Base-by-base conservation (phyloP, 306 rosid species). In the Malus orientalis region DNA sequence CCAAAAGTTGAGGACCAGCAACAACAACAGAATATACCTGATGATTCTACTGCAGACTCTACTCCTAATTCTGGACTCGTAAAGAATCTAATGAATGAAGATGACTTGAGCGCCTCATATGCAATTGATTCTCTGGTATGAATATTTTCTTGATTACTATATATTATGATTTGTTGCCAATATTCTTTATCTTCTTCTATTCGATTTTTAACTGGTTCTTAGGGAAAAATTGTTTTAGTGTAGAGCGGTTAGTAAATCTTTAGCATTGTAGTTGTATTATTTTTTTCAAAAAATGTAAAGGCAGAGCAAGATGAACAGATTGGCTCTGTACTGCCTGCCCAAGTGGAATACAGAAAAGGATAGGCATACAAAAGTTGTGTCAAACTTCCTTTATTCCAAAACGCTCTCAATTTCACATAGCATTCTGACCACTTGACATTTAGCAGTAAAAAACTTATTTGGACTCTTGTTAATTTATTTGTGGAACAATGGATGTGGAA, bases 1-100 rank as follows among this genome's bases (percentile, higher is more conserved):
- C 74, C 82, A 77, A 89, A 84, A 82, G 86, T 79, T 58, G 98
- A 95, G 67, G 98, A 95, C 70, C 93, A 82, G 73, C 93, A 78
- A 81, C 98, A 87, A 67, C 97, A 88, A 63, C 97, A 83, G 67
- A 89, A 69, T 87, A 68, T 85, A 76, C 79, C 87, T 55, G 98
- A 95, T 59, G 97, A 95, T 59, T 76, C 93, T 29, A 78, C 79
- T 36, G 65, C 78, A 6, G 97, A 92, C 49, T 44, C 97, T 80
- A 61, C 88, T 57, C 73, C 83, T 72, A 82, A 81, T 85, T 74
- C 88, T 83, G 96, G 90, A 79, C 77, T 88, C 19, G 89, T 85
- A 80, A 95, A 92, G 86, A 95, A 81, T 88, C 88, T 87, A 75
- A 73, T 86, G 83, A 88, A 78, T 30, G 97, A 92, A 70, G 98